Evolutionary conservation across 1,284 basidiomycete genomes (phyloP).

Genomic region (Irpex lacteus): DNA sequence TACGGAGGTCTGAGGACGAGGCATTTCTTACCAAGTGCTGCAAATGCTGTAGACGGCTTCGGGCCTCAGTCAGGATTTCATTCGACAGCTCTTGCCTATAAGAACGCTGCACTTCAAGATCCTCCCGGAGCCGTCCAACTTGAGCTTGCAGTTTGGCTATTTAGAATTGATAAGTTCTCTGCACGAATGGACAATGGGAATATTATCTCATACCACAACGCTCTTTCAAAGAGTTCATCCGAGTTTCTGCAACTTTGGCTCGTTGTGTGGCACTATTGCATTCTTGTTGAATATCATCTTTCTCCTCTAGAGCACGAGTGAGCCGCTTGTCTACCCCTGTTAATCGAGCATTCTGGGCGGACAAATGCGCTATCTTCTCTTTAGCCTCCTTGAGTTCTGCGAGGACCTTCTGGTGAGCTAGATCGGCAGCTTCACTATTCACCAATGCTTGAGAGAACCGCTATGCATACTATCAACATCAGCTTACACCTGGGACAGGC

Average conservation of each 20-base stretch:
- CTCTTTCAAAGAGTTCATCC: conserved; percentile 61
- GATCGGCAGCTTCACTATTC: conserved; percentile 81
- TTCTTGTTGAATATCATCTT: conserved; percentile 86
- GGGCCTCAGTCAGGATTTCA: conserved; percentile 70
- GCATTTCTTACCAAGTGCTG: conserved; percentile 46
- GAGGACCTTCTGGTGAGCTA: conserved; percentile 71
- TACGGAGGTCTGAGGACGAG: not conserved
- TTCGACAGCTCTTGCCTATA: conserved; percentile 72
- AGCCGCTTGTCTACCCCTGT: conserved; percentile 69
- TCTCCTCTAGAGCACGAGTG: conserved; percentile 61
- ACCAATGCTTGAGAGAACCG: conserved; percentile 79
- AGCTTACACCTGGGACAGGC: not conserved
- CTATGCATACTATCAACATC: conserved; percentile 34
- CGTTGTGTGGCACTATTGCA: conserved; percentile 72
- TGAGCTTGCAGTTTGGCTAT: conserved; percentile 75
- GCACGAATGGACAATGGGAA: not conserved
- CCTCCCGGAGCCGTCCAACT: conserved; percentile 58
- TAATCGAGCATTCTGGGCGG: conserved; percentile 65
- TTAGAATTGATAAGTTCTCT: conserved; percentile 1
- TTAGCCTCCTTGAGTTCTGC: conserved; percentile 81
- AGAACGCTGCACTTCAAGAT: conserved; percentile 63
- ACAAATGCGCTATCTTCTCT: conserved; percentile 64
- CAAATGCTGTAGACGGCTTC: conserved; percentile 60
- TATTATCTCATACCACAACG: conserved; percentile 40
- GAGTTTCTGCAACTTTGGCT: conserved; percentile 68